Percentiles rank a stretch among this genome's conserved stretches.
Conservation (phyloP, 1,139 yeast species). For the Zhuliangozyma blackwelliae region DNA sequence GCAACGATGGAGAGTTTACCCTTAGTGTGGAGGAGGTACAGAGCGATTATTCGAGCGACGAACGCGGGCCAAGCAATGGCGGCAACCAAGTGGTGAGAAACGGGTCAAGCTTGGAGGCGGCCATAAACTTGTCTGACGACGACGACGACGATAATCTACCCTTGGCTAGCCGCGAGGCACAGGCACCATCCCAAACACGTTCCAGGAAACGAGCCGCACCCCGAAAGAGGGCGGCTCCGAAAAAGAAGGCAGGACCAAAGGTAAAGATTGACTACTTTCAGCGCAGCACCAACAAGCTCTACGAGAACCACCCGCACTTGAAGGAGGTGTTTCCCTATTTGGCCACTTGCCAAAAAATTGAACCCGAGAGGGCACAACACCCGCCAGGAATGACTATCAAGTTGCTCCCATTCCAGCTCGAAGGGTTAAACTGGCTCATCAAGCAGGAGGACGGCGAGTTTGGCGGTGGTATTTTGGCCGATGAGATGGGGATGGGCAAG, state of each 20-base stretch:
- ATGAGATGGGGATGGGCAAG: slow-evolving; percentile 99
- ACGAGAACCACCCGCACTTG: slow-evolving; percentile 73
- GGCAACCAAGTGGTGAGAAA: slow-evolving; percentile 20
- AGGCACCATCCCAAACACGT: slow-evolving; percentile 12
- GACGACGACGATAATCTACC: slow-evolving; percentile 10
- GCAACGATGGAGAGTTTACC: slow-evolving; percentile 21
- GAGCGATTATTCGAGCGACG: not conserved
- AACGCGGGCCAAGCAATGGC: slow-evolving; percentile 14
- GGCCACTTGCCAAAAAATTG: slow-evolving; percentile 43
- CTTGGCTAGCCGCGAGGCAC: slow-evolving; percentile 4
- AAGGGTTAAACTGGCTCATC: slow-evolving; percentile 86
- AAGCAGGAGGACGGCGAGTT: slow-evolving; percentile 78
- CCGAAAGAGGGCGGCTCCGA: slow-evolving; percentile 13
- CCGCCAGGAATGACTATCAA: slow-evolving; percentile 75
- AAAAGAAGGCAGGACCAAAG: slow-evolving; percentile 29
- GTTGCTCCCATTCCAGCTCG: slow-evolving; percentile 84
- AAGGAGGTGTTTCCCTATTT: slow-evolving; percentile 67
- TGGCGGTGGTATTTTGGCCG: slow-evolving; percentile 93
- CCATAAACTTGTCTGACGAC: slow-evolving; percentile 24
- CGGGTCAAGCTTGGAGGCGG: slow-evolving; percentile 19
- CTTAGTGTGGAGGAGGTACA: slow-evolving; percentile 10
- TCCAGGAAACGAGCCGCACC: slow-evolving; percentile 3
- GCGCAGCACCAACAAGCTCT: slow-evolving; percentile 60
- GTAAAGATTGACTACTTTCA: slow-evolving; percentile 67
- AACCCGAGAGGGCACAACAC: slow-evolving; percentile 61